Evolutionary conservation across 305 asterid species (phyloP), one percentile per base, ranked within the genome.

Genomic region (Solanum hybrid): DNA sequence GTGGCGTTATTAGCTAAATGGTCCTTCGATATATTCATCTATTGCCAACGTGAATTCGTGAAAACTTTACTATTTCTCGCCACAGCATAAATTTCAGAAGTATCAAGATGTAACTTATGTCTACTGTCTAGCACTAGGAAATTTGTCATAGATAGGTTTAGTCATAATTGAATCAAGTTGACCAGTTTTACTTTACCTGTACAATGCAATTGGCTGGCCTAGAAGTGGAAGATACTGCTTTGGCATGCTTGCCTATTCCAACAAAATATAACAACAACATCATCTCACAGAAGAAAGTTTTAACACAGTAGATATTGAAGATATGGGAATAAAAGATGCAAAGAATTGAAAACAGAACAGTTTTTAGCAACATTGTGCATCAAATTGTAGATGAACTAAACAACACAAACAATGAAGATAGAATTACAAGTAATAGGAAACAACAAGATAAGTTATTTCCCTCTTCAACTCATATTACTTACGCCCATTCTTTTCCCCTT

Each of bases 221-320:
- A 97, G 96, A 91, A 97, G 99, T 87, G 99, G 99, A 90, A 97
- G 96, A 91, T 97, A 97, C 95, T 97, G 99, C 95, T 97, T 97
- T 85, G 99, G 99, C 98, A 97, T 96, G 94, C 94, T 95, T 56
- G 98, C 98, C 99, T 97, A 92, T 88, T 88, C 9, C 72, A 92
- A 94, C 89, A 93, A 95, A 92, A 91, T 38, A 93, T 87, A 89
- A 88, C 4, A 89, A 88, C 91, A 40, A 29, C 87, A 93, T 91
- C 90, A 93, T 89, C 88, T 85, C 7, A 73, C 4, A 73, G 42
- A 86, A 37, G 88, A 89, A 86, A 60, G 29, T 88, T 38, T 32
- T 72, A 72, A 19, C 76, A 82, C 60, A 22, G 35, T 38, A 51
- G 38, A 89, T 60, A 79, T 78, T 79, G 64, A 89, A 51, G 88